These are phyloP conservation scores for Auricularia heimuer DNA, from an alignment of 768 basidiomycete species.

Conservation along the genomic window DNA sequence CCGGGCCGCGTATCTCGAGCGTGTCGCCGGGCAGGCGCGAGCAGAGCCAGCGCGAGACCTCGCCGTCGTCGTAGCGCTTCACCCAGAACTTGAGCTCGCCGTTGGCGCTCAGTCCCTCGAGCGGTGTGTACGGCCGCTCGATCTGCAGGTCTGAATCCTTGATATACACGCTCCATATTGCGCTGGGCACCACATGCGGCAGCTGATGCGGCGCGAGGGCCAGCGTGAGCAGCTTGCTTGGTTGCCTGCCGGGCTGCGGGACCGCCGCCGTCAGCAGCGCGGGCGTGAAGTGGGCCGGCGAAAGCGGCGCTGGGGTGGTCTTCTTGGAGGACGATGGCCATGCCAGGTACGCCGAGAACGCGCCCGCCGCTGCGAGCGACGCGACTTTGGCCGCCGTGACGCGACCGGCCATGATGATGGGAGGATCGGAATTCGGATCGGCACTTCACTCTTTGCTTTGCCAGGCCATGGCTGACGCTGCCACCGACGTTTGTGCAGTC, in stretches of 20 bases:
- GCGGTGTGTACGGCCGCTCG: constrained; percentile 75
- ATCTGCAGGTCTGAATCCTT: constrained; percentile 87
- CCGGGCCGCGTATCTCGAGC: constrained; percentile 69
- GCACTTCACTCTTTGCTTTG: background rate
- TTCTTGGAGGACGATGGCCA: constrained; percentile 10
- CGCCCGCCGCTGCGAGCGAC: background rate
- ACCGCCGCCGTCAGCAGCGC: constrained; percentile 38
- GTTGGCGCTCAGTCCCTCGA: constrained; percentile 52
- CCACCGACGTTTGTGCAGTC: constrained; percentile 30
- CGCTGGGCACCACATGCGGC: constrained; percentile 29
- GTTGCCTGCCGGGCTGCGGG: background rate
- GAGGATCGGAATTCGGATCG: background rate
- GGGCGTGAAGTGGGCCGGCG: constrained; percentile 39
- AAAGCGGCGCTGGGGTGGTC: constrained; percentile 15
- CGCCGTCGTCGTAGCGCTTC: constrained; percentile 66
- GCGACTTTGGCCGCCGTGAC: background rate
- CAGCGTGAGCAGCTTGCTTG: constrained; percentile 52
- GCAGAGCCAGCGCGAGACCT: constrained; percentile 78
- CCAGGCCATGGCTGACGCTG: background rate
- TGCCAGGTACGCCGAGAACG: background rate
- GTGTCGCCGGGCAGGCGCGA: constrained; percentile 53
- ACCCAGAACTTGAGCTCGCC: constrained; percentile 73
- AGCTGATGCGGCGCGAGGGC: constrained; percentile 21
- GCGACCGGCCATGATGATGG: background rate
- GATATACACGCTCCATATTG: constrained; percentile 69